Evolutionary conservation across 176 grass and related monocot genomes (phyloP).

Genomic region (Guadua angustifolia): DNA sequence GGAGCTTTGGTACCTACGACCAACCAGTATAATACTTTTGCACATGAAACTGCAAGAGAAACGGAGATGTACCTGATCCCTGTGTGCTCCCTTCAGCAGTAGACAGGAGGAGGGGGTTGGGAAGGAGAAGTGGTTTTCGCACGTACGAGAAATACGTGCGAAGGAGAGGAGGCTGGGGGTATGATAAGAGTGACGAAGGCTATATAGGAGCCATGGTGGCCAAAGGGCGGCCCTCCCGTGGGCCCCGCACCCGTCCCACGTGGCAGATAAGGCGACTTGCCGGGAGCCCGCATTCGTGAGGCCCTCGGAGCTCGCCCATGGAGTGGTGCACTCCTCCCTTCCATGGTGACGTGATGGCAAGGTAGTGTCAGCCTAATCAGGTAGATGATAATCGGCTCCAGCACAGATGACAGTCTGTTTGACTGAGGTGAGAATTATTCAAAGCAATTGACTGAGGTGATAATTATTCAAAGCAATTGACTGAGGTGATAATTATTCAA

Average conservation of each 20-base stretch:
- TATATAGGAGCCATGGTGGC: constrained; percentile 56
- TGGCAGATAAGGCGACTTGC: constrained; percentile 66
- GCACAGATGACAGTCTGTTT: neutral
- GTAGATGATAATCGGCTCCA: neutral
- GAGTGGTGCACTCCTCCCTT: constrained; percentile 30
- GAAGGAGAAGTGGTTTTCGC: neutral
- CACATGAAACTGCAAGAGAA: neutral
- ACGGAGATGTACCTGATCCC: constrained; percentile 20
- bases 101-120: neutral
- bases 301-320: constrained; percentile 38
- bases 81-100: neutral
- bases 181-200: constrained; percentile 53
- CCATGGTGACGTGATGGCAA: neutral
- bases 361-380: neutral
- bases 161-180: constrained; percentile 14
- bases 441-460: too few species aligned
- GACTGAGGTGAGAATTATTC: neutral
- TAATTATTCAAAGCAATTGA: neutral
- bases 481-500: neutral
- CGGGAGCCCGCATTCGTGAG: constrained; percentile 44
- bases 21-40: neutral
- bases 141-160: constrained; percentile 45
- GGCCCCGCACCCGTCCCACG: constrained; percentile 33
- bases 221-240: constrained; percentile 9
- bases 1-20: neutral